Percentiles rank a stretch among this genome's conserved stretches.
phyloP scores from a whole-genome alignment of 176 grass and related monocot species.

The Secale cereale region DNA sequence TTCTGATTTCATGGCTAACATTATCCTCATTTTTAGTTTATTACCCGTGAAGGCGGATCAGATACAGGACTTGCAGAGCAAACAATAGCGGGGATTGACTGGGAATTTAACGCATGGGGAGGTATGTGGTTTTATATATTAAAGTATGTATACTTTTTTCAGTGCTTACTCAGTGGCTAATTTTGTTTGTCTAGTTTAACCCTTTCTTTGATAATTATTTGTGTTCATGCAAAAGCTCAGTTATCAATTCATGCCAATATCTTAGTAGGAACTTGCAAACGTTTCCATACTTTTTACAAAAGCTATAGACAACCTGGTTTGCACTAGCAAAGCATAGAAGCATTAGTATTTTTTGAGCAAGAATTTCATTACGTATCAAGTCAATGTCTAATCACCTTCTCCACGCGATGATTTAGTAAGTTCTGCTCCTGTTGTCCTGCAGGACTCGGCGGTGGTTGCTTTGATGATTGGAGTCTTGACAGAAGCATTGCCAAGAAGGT shows the following conservation, averaged over 20 bases:
- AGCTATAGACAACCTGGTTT: not conserved
- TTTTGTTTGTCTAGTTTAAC: not conserved
- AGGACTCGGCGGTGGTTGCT: constrained; percentile 65
- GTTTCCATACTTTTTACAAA: not conserved
- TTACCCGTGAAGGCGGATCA: constrained; percentile 33
- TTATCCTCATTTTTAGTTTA: constrained; percentile 49
- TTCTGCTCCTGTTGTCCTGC: constrained; percentile 6
- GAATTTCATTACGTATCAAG: not conserved
- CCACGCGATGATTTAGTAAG: not conserved
- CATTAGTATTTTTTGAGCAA: not conserved
- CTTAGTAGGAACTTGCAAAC: not conserved
- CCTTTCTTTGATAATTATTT: not conserved
- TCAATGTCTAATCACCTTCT: not conserved
- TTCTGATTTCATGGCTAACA: constrained; percentile 26
- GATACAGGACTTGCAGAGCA: constrained; percentile 15
- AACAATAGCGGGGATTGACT: constrained; percentile 83
- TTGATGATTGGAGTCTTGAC: constrained; percentile 85
- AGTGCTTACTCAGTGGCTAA: not conserved
- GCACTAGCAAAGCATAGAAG: not conserved
- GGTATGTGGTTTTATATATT: constrained; percentile 49
- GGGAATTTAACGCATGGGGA: constrained; percentile 96
- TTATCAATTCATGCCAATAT: not conserved
- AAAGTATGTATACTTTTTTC: not conserved
- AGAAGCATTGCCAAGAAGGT: constrained; percentile 74
- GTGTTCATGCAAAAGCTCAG: not conserved